Percentiles rank a stretch among this genome's conserved stretches.
Conservation (phyloP, 768 basidiomycete species). For the Tricholoma matsutake region DNA sequence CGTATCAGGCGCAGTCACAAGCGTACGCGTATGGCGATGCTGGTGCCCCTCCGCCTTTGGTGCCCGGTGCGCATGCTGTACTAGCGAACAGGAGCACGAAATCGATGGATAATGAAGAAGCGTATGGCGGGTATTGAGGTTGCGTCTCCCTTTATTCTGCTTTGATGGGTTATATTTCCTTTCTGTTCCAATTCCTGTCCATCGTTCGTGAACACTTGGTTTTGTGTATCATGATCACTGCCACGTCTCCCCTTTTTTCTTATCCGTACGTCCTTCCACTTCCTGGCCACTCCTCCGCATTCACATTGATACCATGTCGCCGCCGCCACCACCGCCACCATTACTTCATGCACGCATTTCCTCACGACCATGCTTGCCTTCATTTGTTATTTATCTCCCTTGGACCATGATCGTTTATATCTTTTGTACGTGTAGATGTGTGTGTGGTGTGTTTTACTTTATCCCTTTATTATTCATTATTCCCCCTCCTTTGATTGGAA, state of each 20-base stretch:
- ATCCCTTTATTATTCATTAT: no score
- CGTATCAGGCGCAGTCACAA: slow-evolving; percentile 21
- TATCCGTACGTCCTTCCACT: slow-evolving; percentile 1
- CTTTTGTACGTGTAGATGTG: slow-evolving; percentile 7
- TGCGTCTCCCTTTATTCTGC: not conserved
- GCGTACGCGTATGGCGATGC: slow-evolving; percentile 13
- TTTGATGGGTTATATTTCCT: slow-evolving; percentile 1
- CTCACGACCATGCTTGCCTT: not conserved
- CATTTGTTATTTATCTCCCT: not conserved
- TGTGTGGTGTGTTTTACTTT: slow-evolving; percentile 8
- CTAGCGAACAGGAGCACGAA: slow-evolving; percentile 18
- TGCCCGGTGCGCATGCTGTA: slow-evolving; percentile 21
- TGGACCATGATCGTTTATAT: slow-evolving; percentile 5
- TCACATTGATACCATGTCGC: slow-evolving; percentile 15
- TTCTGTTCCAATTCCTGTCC: not conserved
- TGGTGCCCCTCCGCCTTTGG: slow-evolving; percentile 16
- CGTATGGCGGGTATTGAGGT: slow-evolving; percentile 35
- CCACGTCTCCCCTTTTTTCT: not conserved
- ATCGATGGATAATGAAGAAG: slow-evolving; percentile 29
- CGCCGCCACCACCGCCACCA: slow-evolving; percentile 9
- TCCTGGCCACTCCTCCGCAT: slow-evolving; percentile 1
- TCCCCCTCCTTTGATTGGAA: no score
- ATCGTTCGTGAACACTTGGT: not conserved
- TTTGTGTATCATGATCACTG: not conserved
- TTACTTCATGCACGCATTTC: slow-evolving; percentile 8